Evolutionary conservation across 495 filamentous ascomycete genomes (phyloP), one percentile per base, ranked within the genome.

Genomic region (Neurospora sp.): DNA sequence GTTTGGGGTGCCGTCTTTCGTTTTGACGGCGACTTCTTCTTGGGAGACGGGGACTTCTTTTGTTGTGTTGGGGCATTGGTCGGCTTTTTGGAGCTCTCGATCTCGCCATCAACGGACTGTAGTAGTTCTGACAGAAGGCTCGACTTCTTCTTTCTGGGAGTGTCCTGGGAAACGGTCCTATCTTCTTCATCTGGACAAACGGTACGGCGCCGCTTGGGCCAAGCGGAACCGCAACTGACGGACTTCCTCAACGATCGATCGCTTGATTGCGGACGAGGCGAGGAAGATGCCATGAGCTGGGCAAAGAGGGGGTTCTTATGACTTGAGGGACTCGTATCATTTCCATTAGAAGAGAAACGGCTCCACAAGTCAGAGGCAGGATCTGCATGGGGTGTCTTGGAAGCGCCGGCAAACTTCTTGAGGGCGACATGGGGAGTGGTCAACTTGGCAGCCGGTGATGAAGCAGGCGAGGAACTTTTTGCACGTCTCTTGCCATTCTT

Each of bases 291-390:
- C 81, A 93, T 87, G 34, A 93, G 81, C 72, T 90, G 86, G 36
- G 88, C 85, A n/a, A 92, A 83, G 11, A 80, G 81, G 73, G 82
- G 89, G 77, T 84, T 88, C 42, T 79, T 76, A 37, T 78, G 73
- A 31, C 81, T 84, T 38, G 79, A 79, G 3, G 82, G 81, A 28
- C 77, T 82, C 59, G 76, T 73, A 0, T 77, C 77, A 42, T 76
- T 74, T 74, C 79, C 83, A 31, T 76, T 74, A 9, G 83, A 71
- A 39, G 86, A 88, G 78, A 93, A 96, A 24, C 92, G 90, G 75
- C 90, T 93, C 94, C 93, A 97, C n/a, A 97, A 82, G 71, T 97
- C 94, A 39, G 89, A 82, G 0, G 92, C 92, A 36, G 95, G 91
- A 80, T 99, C 96, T 59, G 90, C 88, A 73, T 92, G 90, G 34